A percentile compares a stretch with the other conserved stretches of the same genome.
Evolutionary conservation across 2,329 filamentous ascomycete genomes (phyloP).

Genomic region (Fusarium sp.): DNA sequence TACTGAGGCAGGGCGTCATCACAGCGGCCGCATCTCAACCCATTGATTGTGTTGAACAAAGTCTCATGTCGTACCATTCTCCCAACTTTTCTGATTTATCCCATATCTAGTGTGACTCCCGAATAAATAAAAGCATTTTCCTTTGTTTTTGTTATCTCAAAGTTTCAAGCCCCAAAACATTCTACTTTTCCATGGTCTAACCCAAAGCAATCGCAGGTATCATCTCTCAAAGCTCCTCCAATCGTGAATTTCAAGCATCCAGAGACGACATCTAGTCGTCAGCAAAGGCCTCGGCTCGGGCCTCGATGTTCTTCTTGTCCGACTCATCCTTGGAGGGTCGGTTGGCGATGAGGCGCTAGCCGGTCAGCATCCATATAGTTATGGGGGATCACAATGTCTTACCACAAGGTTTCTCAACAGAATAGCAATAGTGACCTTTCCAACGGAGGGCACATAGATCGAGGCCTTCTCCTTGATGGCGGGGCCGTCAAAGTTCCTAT

Average conservation of each 20-base stretch:
- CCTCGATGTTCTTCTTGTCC: constrained; percentile 51
- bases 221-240: neutral
- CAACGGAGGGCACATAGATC: constrained; percentile 96
- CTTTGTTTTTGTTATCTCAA: constrained; percentile 14
- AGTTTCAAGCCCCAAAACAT: constrained; percentile 5
- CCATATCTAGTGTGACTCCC: constrained; percentile 36
- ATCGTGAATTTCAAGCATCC: neutral
- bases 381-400: constrained; percentile 52
- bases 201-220: constrained; percentile 21
- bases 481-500: constrained; percentile 88
- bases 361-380: constrained; percentile 39
- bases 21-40: neutral
- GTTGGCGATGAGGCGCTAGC: constrained; percentile 65
- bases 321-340: constrained; percentile 54
- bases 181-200: constrained; percentile 30
- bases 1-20: neutral
- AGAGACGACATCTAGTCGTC: constrained; percentile 47
- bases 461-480: constrained; percentile 95
- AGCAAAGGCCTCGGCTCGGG: constrained; percentile 56
- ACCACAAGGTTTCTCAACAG: constrained; percentile 90
- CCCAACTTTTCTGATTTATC: constrained; percentile 31
- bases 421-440: constrained; percentile 96
- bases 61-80: constrained; percentile 11
- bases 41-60: neutral
- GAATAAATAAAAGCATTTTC: constrained; percentile 27